Evolutionary conservation across 2,329 filamentous ascomycete genomes (phyloP).

Genomic region (Trichoderma aggressivum): DNA sequence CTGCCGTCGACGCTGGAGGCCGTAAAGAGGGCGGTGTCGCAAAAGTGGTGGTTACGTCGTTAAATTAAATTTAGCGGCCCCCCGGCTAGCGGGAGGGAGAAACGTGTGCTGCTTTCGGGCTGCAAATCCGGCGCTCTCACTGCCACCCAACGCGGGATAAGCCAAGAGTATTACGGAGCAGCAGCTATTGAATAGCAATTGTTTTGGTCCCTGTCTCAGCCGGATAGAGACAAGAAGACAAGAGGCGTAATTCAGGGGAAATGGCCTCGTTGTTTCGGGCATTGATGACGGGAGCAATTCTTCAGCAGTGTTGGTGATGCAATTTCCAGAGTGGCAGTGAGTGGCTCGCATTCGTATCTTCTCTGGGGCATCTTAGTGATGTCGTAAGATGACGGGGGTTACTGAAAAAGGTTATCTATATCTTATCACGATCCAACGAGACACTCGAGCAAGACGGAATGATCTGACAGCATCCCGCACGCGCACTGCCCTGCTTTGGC

Average conservation of each 20-base stretch:
- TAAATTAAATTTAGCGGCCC: constrained; percentile 17
- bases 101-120: constrained; percentile 6
- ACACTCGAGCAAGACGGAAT: background rate
- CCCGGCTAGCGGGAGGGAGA: constrained; percentile 8
- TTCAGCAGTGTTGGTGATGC: background rate
- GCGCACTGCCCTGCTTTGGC: background rate
- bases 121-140: constrained; percentile 20
- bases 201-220: background rate
- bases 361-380: background rate
- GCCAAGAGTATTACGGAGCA: background rate
- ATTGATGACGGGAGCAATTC: background rate
- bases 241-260: background rate
- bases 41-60: constrained; percentile 17
- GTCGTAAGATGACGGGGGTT: background rate
- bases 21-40: constrained; percentile 15
- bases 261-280: background rate
- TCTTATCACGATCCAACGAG: background rate
- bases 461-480: background rate
- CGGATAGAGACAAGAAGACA: background rate
- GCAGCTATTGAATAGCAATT: background rate
- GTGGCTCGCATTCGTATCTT: constrained; percentile 2
- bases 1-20: constrained; percentile 2
- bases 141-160: background rate
- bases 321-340: constrained; percentile 5
- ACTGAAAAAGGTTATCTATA: background rate